Evolutionary conservation across 1,284 basidiomycete genomes (phyloP), one percentile per base, ranked within the genome.

Genomic region (Rhodotorula sp.): DNA sequence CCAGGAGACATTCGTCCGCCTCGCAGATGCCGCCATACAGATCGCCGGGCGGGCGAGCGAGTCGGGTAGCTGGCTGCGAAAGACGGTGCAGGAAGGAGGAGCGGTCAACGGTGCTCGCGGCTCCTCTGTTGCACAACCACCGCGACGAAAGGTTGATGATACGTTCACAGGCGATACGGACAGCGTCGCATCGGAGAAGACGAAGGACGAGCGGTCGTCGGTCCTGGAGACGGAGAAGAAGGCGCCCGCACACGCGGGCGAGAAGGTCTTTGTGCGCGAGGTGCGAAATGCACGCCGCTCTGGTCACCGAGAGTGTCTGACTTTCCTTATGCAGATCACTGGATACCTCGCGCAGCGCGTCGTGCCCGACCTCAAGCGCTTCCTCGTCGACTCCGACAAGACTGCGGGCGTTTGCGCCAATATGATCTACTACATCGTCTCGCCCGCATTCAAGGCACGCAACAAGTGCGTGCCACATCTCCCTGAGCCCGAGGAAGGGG

Each of bases 331-430:
- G 12, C 65, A 85, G 88, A 88, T 98, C 77, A 89, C 88, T 68
- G 80, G 84, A 13, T 98, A 90, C 79, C 83, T 99, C 32, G 88
- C 90, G 0, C 83, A 83, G 0, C 86, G 85, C 32, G 88, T 89
- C 4, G 80, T 99, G 21, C 91, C 92, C 0, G 89, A 88, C 74
- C 81, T 97, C 63, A 88, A 92, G 29, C 88, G 87, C 71, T 89
- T 97, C 80, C 84, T 95, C 58, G 83, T 90, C 76, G 96, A 99
- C 73, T 87, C 87, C 37, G 97, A 99, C 82, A 92, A 90, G 80
- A 86, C 95, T 19, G 82, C 88, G 13, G 85, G 87, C 19, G 86
- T 89, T 4, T 96, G 92, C 80, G 88, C 86, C 53, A 94, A 91
- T 77, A 88, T 97, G 41, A 86, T 92, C 15, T 92, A 95, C 78